Conservation (phyloP, 78 protist species). For the Guillardia theta region DNA sequence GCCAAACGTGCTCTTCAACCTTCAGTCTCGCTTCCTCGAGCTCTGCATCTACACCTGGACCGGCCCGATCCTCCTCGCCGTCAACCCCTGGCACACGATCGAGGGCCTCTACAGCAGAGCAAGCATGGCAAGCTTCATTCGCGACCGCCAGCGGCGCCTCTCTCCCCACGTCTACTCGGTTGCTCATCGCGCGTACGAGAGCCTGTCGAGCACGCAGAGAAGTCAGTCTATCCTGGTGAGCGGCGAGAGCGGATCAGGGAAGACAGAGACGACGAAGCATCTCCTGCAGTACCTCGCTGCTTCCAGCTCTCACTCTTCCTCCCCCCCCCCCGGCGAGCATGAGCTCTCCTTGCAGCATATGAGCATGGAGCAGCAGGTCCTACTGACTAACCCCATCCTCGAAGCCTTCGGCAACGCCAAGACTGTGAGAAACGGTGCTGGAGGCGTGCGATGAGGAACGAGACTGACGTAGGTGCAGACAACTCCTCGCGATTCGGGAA, state of each 20-base stretch:
- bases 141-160: not conserved
- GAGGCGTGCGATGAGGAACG: too few species aligned
- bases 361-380: constrained; percentile 62
- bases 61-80: constrained; percentile 23
- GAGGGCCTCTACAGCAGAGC: not conserved
- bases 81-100: constrained; percentile 29
- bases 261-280: constrained; percentile 48
- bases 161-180: constrained; percentile 75
- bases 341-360: too few species aligned
- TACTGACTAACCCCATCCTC: constrained; percentile 67
- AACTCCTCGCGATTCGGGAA: constrained; percentile 69
- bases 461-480: not conserved
- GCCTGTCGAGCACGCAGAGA: not conserved
- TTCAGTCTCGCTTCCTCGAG: not conserved
- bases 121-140: not conserved
- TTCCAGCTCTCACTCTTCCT: too few species aligned
- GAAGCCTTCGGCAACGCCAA: constrained; percentile 96
- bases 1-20: not conserved
- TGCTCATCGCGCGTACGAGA: constrained; percentile 65
- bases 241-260: constrained; percentile 80
- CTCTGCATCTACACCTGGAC: constrained; percentile 27
- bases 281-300: not conserved
- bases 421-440: constrained; percentile 83
- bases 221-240: constrained; percentile 65
- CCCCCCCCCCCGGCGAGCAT: not conserved